Evolutionary conservation across 2,329 filamentous ascomycete genomes (phyloP), one percentile per base, ranked within the genome.

Genomic region (Penicillium brevicompactum): DNA sequence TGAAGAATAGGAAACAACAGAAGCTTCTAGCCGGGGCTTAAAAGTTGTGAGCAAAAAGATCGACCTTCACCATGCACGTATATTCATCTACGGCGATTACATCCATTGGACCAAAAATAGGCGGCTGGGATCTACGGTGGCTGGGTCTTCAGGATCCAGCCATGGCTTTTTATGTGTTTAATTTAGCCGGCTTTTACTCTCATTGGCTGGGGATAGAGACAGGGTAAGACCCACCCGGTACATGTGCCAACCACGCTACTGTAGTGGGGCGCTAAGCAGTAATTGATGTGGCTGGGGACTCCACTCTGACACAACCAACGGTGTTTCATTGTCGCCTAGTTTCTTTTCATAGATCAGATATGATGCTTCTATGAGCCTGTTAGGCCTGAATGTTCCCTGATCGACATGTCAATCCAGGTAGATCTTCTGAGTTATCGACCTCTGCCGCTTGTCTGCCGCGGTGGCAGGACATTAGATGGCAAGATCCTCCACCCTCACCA

Each of bases 401-500:
- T 55, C 41, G 27, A 38, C 38, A 51, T 16, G 31, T 31, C 13
- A 41, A 27, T 38, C 18, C n/a, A 27, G n/a, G 45, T 16, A 55
- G 18, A 30, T 55, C 21, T 34, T 10, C 21, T 45, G 58, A 46
- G 51, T 45, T 34, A 45, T 38, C 30, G 51, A 53, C 44, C 45
- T 53, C 40, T 53, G 52, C 53, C 42, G 49, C 48, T 31, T 49
- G n/a, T 22, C 45, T 37, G 34, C 21, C 31, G 42, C 30, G 30
- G 49, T 53, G 42, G 54, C 46, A 55, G 54, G 52, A 43, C 47
- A 57, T 48, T 67, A 70, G 45, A 72, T 65, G 0, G 86, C 85
- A 21, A 90, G 69, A 66, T 90, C 87, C 77, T 88, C 83, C 18
- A 90, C 77, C 57, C 84, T 81, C 42, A 90, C 77, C 56, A 91